phyloP scores from a whole-genome alignment of 805 yeast genomes.

The Zygoascus biomembranicola region DNA sequence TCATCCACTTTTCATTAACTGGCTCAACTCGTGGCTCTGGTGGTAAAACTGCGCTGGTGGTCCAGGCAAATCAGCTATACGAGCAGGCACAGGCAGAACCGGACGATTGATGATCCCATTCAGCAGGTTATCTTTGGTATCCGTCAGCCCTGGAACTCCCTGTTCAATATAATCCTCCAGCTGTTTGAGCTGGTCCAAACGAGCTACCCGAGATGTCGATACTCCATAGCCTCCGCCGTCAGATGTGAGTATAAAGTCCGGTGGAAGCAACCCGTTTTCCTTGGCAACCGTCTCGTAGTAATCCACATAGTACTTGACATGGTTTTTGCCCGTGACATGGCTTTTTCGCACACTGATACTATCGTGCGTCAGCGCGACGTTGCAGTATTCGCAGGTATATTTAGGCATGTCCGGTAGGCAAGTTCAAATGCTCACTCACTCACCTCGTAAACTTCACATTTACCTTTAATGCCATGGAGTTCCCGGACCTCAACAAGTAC shows the following conservation, averaged over 20 bases:
- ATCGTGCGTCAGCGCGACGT: slow-evolving; percentile 74
- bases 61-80: not conserved
- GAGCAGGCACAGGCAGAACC: not conserved
- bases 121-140: not conserved
- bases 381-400: slow-evolving; percentile 1
- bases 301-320: slow-evolving; percentile 59
- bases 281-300: slow-evolving; percentile 47
- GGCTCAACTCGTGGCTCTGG: not conserved
- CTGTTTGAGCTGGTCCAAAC: not conserved
- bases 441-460: no score
- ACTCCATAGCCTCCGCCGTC: not conserved
- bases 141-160: slow-evolving; percentile 1
- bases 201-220: not conserved
- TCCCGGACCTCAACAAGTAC: not conserved
- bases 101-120: slow-evolving; percentile 1
- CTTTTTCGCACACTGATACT: slow-evolving; percentile 78
- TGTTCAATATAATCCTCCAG: not conserved
- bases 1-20: not conserved
- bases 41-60: not conserved
- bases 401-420: not conserved
- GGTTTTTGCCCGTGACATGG: slow-evolving; percentile 72
- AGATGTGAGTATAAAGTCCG: slow-evolving; percentile 1
- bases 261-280: slow-evolving; percentile 11
- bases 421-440: no score
- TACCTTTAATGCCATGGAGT: not conserved